phyloP scores from a whole-genome alignment of 768 basidiomycete species.

The Hericium rajendrae region DNA sequence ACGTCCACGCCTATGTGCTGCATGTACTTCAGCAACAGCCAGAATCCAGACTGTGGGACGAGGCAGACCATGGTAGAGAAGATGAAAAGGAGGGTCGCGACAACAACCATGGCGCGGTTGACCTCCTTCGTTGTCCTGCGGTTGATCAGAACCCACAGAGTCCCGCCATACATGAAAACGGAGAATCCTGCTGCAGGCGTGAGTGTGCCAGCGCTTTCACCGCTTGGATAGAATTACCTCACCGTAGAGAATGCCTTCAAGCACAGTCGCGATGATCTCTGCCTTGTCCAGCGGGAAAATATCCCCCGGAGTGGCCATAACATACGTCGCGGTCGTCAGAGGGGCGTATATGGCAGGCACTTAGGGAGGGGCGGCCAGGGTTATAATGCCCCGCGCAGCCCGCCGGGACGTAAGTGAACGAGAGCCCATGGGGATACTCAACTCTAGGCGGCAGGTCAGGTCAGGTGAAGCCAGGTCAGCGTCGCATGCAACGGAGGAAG shows the following conservation, averaged over 20 bases:
- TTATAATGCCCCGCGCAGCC: too few relatives aligned
- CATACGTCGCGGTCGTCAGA: too few relatives aligned
- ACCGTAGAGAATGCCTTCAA: constrained; percentile 4
- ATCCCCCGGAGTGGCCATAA: background rate
- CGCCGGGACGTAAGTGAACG: too few relatives aligned
- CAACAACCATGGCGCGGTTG: background rate
- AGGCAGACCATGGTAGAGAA: background rate
- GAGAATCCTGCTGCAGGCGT: background rate
- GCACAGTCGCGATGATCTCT: background rate
- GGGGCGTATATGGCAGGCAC: too few relatives aligned
- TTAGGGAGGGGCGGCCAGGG: too few relatives aligned
- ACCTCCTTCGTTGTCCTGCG: background rate
- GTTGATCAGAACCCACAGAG: background rate
- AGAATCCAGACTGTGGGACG: background rate
- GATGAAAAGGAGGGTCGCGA: background rate
- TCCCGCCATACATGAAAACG: constrained; percentile 1
- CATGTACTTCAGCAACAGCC: background rate
- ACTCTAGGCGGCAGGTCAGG: too few relatives aligned
- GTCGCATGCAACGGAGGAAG: too few relatives aligned
- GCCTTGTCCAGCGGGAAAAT: background rate
- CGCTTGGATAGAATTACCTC: too few relatives aligned
- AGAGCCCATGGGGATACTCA: too few relatives aligned
- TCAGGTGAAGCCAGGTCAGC: too few relatives aligned
- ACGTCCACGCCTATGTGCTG: background rate
- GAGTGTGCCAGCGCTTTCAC: too few relatives aligned